Percentiles rank a stretch among this genome's conserved stretches.
These are phyloP conservation scores for Auricularia sp. DNA, from an alignment of 768 basidiomycete genomes.

Conservation along the genomic window DNA sequence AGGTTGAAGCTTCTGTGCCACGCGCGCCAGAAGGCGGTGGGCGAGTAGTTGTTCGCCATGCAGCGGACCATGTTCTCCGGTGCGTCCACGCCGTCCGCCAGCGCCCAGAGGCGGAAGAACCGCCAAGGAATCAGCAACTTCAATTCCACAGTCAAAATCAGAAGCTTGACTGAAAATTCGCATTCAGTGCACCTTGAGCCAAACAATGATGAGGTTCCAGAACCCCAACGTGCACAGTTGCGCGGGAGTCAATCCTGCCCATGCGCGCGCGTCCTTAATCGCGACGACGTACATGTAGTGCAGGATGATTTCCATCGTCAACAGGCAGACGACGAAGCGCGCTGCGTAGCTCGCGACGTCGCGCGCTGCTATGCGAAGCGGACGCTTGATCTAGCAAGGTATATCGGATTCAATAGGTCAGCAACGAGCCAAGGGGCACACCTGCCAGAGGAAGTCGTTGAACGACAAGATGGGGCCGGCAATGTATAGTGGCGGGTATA, in stretches of 20 bases:
- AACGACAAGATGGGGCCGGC: constrained; percentile 94
- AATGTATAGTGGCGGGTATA: constrained; percentile 91
- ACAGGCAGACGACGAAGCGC: constrained; percentile 58
- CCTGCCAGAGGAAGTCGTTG: constrained; percentile 94
- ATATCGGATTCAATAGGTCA: background rate
- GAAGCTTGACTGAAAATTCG: background rate
- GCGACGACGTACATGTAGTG: constrained; percentile 97
- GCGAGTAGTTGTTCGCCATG: constrained; percentile 94
- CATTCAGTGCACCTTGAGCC: constrained; percentile 68
- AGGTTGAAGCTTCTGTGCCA: constrained; percentile 97
- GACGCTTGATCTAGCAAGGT: constrained; percentile 46
- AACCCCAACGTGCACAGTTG: constrained; percentile 89
- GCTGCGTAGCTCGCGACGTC: constrained; percentile 42
- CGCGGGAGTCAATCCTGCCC: constrained; percentile 66
- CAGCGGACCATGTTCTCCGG: constrained; percentile 99
- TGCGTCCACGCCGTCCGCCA: constrained; percentile 79
- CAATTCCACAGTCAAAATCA: background rate
- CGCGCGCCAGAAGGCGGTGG: constrained; percentile 85
- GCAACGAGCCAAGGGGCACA: constrained; percentile 22
- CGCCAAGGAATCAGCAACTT: constrained; percentile 92
- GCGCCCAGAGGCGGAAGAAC: constrained; percentile 91
- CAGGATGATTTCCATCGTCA: constrained; percentile 84
- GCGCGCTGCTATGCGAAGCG: constrained; percentile 32
- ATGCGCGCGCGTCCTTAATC: constrained; percentile 81
- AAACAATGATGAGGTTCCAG: constrained; percentile 93